Conservation (phyloP, 2,329 filamentous ascomycete genomes). For the Fusarium sp. region DNA sequence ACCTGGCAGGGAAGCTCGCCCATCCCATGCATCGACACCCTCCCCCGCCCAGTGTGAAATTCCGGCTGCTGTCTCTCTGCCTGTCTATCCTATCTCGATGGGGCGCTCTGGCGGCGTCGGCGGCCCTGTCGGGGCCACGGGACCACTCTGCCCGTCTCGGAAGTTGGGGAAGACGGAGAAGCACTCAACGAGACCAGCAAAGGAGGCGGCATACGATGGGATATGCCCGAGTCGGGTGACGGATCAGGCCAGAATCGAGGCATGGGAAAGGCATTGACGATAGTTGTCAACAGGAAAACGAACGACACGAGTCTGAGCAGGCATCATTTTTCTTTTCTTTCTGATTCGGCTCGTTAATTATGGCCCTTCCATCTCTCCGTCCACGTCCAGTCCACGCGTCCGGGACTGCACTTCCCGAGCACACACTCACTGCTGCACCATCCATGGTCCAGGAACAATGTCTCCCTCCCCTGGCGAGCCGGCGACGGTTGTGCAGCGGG, state of each 20-base stretch:
- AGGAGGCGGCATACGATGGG: conserved; percentile 38
- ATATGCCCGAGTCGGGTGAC: conserved; percentile 43
- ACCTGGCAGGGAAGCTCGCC: conserved; percentile 1
- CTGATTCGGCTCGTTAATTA: conserved; percentile 14
- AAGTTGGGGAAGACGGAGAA: conserved; percentile 41
- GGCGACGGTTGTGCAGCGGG: conserved; percentile 27
- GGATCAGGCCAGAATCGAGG: conserved; percentile 45
- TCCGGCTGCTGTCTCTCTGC: conserved; percentile 15
- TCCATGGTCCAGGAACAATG: conserved; percentile 24
- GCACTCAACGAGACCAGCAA: conserved; percentile 10
- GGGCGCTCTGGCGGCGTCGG: conserved; percentile 24
- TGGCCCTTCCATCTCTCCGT: conserved; percentile 6
- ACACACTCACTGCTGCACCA: conserved; percentile 3
- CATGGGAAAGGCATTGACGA: conserved; percentile 23
- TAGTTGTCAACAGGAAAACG: conserved; percentile 37
- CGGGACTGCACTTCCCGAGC: conserved; percentile 19
- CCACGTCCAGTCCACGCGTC: conserved; percentile 27
- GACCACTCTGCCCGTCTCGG: conserved; percentile 38
- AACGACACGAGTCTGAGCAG: conserved; percentile 19
- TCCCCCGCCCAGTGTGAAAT: conserved; percentile 42
- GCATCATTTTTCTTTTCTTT: neutral
- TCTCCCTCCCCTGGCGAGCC: conserved; percentile 31
- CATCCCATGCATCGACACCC: conserved; percentile 28
- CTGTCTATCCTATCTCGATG: conserved; percentile 31
- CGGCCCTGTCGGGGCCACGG: conserved; percentile 37